Evolutionary conservation across 164 flowering plant genomes (phyloP).

Genomic region (grape (Vitis vinifera)): DNA sequence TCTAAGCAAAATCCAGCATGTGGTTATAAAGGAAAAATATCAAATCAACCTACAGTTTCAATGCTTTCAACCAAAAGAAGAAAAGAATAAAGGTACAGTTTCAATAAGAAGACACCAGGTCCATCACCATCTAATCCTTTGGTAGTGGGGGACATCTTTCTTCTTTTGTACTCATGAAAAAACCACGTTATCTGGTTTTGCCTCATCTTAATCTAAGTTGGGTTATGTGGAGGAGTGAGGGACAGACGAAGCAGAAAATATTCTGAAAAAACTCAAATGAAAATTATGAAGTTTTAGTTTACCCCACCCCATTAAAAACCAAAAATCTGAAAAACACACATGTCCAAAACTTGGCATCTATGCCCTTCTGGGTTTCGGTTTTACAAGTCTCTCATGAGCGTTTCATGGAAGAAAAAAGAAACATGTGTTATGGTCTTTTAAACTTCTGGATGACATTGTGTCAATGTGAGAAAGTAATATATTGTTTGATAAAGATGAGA

Average conservation of each 20-base stretch:
- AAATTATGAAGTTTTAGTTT: no score
- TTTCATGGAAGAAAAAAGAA: no score
- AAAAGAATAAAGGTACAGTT: neutral
- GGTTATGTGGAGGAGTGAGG: neutral
- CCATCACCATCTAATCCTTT: constrained; percentile 8
- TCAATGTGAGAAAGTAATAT: neutral
- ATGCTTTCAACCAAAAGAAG: no score
- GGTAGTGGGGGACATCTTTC: constrained; percentile 23
- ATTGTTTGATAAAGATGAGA: constrained; percentile 16
- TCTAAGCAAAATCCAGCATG: neutral
- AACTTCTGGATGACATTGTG: no score
- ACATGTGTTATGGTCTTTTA: neutral
- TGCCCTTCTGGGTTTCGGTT: no score
- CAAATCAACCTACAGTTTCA: neutral
- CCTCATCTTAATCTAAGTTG: neutral
- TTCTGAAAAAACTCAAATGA: no score
- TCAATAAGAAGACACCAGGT: constrained; percentile 3
- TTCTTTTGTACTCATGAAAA: neutral
- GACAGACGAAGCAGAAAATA: neutral
- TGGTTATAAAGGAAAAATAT: neutral
- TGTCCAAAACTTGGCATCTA: no score
- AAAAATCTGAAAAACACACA: neutral
- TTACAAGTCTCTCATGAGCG: no score
- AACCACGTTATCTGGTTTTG: neutral
- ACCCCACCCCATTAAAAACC: neutral